phyloP scores from a whole-genome alignment of 2,329 filamentous ascomycete species.

The Colletotrichum tabaci region DNA sequence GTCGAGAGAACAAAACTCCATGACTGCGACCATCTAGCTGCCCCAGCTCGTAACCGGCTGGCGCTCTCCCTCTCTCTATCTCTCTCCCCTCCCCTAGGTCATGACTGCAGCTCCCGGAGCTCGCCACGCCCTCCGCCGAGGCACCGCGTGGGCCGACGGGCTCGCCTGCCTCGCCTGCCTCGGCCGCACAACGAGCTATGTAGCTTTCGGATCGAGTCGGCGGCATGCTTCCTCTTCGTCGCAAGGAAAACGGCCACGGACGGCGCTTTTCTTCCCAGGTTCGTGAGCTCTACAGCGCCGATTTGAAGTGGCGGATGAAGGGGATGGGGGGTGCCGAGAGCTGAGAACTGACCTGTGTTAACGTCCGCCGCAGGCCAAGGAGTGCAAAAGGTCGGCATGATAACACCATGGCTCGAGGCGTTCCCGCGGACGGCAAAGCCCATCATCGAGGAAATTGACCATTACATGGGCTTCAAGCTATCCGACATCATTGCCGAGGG shows the following conservation, averaged over 20 bases:
- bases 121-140: constrained; percentile 34
- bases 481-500: constrained; percentile 85
- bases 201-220: constrained; percentile 40
- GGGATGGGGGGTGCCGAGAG: no score
- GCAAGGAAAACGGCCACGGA: constrained; percentile 59
- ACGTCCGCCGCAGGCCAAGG: constrained; percentile 76
- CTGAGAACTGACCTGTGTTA: neutral
- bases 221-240: constrained; percentile 55
- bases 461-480: constrained; percentile 80
- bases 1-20: constrained; percentile 14
- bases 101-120: constrained; percentile 41
- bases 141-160: constrained; percentile 34
- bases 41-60: constrained; percentile 42
- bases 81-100: neutral
- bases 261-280: constrained; percentile 75
- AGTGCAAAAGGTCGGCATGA: constrained; percentile 91
- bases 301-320: neutral
- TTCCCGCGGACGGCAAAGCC: constrained; percentile 84
- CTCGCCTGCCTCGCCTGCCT: constrained; percentile 35
- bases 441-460: constrained; percentile 90
- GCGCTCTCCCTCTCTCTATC: constrained; percentile 11
- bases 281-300: constrained; percentile 30
- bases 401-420: constrained; percentile 85
- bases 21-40: constrained; percentile 39
- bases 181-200: constrained; percentile 41